Conservation (phyloP, 768 basidiomycete genomes). For the Exsudoporus frostii region DNA sequence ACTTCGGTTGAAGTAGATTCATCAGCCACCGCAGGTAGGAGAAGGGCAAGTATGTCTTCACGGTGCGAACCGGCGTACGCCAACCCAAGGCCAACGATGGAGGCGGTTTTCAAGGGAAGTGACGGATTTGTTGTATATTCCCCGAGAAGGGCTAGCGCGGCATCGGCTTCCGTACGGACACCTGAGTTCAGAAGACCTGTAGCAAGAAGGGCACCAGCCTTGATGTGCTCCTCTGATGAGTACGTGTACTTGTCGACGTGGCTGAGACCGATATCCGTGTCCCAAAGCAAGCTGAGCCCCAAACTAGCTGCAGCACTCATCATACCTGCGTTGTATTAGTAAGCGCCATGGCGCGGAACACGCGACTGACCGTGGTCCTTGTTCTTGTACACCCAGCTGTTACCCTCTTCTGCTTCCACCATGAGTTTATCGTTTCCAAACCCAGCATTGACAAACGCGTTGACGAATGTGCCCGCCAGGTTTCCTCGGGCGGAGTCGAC, state of each 20-base stretch:
- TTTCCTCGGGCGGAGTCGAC: slow-evolving; percentile 94
- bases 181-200: slow-evolving; percentile 90
- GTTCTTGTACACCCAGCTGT: slow-evolving; percentile 99
- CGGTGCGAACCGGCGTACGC: slow-evolving; percentile 95
- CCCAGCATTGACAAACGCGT: slow-evolving; percentile 97
- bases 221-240: slow-evolving; percentile 93
- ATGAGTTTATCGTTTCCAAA: slow-evolving; percentile 99
- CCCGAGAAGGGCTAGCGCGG: slow-evolving; percentile 83
- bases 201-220: slow-evolving; percentile 94
- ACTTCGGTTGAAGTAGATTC: slow-evolving; percentile 87
- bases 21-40: slow-evolving; percentile 83
- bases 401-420: slow-evolving; percentile 94
- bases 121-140: slow-evolving; percentile 90
- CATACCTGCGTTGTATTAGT: slow-evolving; percentile 59
- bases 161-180: slow-evolving; percentile 90
- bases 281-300: slow-evolving; percentile 92
- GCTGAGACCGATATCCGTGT: slow-evolving; percentile 88
- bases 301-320: slow-evolving; percentile 94
- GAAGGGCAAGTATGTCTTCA: slow-evolving; percentile 71
- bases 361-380: slow-evolving; percentile 81
- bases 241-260: slow-evolving; percentile 99
- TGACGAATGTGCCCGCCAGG: slow-evolving; percentile 95
- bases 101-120: slow-evolving; percentile 75
- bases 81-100: slow-evolving; percentile 90
- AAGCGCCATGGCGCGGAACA: neutral